Evolutionary conservation across 306 rosid species (phyloP), one percentile per base, ranked within the genome.

Genomic region (Biancaea sappan): DNA sequence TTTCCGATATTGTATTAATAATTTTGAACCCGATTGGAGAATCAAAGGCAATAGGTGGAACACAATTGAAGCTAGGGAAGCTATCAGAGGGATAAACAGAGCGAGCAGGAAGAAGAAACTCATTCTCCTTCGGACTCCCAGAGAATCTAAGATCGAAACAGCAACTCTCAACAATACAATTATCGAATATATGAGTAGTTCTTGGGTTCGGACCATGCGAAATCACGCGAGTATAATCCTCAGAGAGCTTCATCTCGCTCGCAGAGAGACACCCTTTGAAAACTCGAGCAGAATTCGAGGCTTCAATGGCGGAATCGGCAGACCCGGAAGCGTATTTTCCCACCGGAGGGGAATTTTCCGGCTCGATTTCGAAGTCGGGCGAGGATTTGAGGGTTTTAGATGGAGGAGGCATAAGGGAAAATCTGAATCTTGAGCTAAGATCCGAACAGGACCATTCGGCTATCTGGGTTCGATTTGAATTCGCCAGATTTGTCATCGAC

Each of bases 361-460:
- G 74, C 48, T 79, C 78, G 80, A 57, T 77, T 18, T 75, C 78
- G 31, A 84, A 85, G 40, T 82, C 84, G 2, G 73, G 80, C 1
- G 79, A 34, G 3, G 87, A 83, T 48, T 69, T 77, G 3, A 82
- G 82, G 5, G 91, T 69, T 46, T 86, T 79, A 16, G 81, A 46
- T 6, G 74, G 48, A 22, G 77, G 60, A 35, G 81, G 73, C 44
- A 74, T n/a, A 66, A n/a, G 79, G 83, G 69, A 92, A 95, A 51
- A 93, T 87, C 82, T 88, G 96, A 80, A 93, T 88, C 90, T 86
- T 93, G 29, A 90, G 85, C 77, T 88, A 90, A 66, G 98, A 93
- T 47, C 98, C 98, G 40, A 90, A 90, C 21, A 90, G 80, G 29
- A 93, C 93, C 89, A 76, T 87, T 74, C 89, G 58, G 43, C 71